Conservation (phyloP, 2,329 filamentous ascomycete species). For the Monosporascus sp. region DNA sequence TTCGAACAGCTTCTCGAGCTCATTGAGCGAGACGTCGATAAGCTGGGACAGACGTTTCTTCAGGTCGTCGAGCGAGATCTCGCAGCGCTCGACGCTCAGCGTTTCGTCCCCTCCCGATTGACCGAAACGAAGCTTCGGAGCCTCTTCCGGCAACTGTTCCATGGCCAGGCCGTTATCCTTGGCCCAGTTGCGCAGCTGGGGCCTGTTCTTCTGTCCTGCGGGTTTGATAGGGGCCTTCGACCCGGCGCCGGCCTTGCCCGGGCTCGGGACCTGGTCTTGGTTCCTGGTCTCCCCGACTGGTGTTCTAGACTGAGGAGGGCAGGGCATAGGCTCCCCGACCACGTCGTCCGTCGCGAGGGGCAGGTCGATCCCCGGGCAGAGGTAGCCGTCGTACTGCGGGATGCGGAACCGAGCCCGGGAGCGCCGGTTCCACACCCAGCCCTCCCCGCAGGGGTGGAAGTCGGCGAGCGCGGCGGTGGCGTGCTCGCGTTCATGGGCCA, state of each 20-base stretch:
- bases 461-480: constrained; percentile 23
- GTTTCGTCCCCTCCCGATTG: constrained; percentile 1
- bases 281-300: too few relatives aligned
- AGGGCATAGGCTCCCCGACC: too few relatives aligned
- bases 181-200: too few relatives aligned
- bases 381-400: constrained; percentile 21
- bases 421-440: constrained; percentile 21
- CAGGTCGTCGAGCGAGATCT: constrained; percentile 27
- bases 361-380: constrained; percentile 21
- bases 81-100: constrained; percentile 10
- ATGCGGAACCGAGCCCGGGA: constrained; percentile 24
- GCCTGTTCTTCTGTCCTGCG: not conserved
- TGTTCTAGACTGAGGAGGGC: too few relatives aligned
- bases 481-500: constrained; percentile 8
- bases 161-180: not conserved
- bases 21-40: constrained; percentile 23
- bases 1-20: constrained; percentile 24
- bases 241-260: not conserved
- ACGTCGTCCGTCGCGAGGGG: constrained; percentile 3
- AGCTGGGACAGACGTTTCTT: constrained; percentile 22
- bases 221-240: not conserved
- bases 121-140: not conserved
- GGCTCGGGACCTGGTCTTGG: not conserved
- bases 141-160: not conserved
- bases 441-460: constrained; percentile 17